Base-by-base conservation (phyloP, 108 stramenopile genomes). In the Poteriospumella lacustris region DNA sequence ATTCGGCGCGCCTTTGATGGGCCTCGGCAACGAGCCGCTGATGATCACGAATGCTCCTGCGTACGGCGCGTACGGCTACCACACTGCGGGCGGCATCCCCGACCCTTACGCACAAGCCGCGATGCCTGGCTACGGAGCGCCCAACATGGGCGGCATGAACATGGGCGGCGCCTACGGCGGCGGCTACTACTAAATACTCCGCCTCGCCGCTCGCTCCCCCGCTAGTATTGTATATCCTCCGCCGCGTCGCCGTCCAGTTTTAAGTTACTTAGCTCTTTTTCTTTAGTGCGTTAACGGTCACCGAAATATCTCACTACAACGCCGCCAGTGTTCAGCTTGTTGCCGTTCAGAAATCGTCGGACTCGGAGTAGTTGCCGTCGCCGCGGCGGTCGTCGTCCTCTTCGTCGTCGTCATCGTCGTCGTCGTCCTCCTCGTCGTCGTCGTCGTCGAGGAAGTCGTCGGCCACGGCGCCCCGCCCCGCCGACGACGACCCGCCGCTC, bases 1-100 rank as follows among this genome's bases (percentile, higher is more conserved):
- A 2, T 92, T 92, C 70, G 89, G 91, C 60, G 84, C 88, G 67
- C 86, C 91, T 12, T 81, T 81, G 28, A 91, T 91, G 42, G n/a
- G n/a, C n/a, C 90, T 90, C 79, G 88, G 88, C 58, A 77, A 76
- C 39, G 90, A 89, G 58, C 81, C 88, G 47, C 62, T 95, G 43
- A 90, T 95, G 90, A 75, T 92, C 72, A 88, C 88, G 79, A 90
- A 91, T 68, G 87, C 29, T 31, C 60, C 60, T 64, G 28, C 60
- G 9, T 64, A 12, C 31, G 60, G 60, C 36, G 24, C 15, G 24
- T 56, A 56, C 24, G 3, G 24, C 36, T 3, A 3, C 24, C 33
- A 34, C 15, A 34, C 29, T 3, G 15, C 60, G 5, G 31, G 60
- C 36, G 47, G 47, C 9, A 64, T 64, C 36, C 60, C 60, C 36